Evolutionary conservation across 1,284 basidiomycete genomes (phyloP).

Genomic region (Leccinum colubrinum): DNA sequence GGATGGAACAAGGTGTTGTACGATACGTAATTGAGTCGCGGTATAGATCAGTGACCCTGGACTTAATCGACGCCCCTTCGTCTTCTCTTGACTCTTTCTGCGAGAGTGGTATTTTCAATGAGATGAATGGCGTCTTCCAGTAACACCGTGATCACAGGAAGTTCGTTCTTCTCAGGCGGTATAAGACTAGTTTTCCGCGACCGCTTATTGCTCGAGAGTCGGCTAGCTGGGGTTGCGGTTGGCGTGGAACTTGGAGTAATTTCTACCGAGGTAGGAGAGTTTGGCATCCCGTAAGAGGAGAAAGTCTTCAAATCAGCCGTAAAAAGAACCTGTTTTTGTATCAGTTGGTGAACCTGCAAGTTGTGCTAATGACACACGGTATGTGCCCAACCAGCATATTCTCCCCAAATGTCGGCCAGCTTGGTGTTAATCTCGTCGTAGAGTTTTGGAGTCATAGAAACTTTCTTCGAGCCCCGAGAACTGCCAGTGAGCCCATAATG

Average conservation of each 20-base stretch:
- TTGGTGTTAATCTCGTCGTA: background rate
- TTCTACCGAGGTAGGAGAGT: background rate
- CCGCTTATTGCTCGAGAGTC: background rate
- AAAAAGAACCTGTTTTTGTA: background rate
- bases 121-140: background rate
- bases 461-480: constrained; percentile 52
- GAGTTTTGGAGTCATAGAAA: constrained; percentile 57
- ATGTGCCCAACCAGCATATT: background rate
- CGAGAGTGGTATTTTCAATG: background rate
- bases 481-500: constrained; percentile 67
- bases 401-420: background rate
- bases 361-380: background rate
- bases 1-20: background rate
- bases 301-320: background rate
- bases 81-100: background rate
- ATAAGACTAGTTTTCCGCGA: background rate
- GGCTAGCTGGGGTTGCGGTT: background rate
- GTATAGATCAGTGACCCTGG: background rate
- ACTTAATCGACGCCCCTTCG: background rate
- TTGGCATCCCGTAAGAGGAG: background rate
- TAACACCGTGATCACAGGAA: background rate
- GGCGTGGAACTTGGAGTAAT: background rate
- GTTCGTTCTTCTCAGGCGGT: background rate
- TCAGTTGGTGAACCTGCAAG: background rate
- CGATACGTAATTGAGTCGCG: background rate